Conservation (phyloP, 2,329 filamentous ascomycete genomes). For the Aciculosporium take region DNA sequence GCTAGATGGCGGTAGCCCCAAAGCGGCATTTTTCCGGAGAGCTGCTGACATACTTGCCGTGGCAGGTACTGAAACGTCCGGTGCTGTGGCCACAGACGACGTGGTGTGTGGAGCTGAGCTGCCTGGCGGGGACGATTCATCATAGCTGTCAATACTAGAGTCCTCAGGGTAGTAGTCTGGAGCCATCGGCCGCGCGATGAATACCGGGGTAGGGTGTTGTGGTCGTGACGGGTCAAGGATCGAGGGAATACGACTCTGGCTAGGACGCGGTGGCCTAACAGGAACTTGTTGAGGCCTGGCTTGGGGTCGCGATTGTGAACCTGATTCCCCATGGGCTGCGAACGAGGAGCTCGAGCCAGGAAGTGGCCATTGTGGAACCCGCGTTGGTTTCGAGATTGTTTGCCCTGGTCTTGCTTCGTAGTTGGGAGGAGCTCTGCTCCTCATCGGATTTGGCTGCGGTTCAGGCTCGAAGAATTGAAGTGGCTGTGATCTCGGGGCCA, state of each 20-base stretch:
- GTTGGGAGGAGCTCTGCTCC: slow-evolving; percentile 9
- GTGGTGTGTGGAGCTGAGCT: slow-evolving; percentile 35
- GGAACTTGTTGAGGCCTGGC: slow-evolving; percentile 35
- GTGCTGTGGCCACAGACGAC: slow-evolving; percentile 42
- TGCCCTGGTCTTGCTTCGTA: slow-evolving; percentile 11
- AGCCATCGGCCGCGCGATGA: slow-evolving; percentile 19
- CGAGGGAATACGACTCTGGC: slow-evolving; percentile 42
- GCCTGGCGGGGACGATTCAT: slow-evolving; percentile 31
- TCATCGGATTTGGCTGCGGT: slow-evolving; percentile 9
- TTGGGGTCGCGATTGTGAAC: slow-evolving; percentile 36
- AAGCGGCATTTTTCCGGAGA: slow-evolving; percentile 34
- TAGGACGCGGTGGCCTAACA: slow-evolving; percentile 45
- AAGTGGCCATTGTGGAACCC: slow-evolving; percentile 41
- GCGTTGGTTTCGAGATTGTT: slow-evolving; percentile 37
- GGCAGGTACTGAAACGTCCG: slow-evolving; percentile 39
- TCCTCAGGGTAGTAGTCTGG: slow-evolving; percentile 23
- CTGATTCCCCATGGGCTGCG: slow-evolving; percentile 17
- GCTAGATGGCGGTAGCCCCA: slow-evolving; percentile 47
- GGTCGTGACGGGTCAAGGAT: slow-evolving; percentile 41
- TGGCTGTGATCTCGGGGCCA: neutral
- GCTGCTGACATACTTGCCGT: slow-evolving; percentile 13
- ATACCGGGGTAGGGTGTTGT: slow-evolving; percentile 41
- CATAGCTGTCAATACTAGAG: slow-evolving; percentile 16
- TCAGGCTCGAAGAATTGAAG: slow-evolving; percentile 2
- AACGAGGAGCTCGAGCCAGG: slow-evolving; percentile 24